These are phyloP conservation scores for Citrullus mucosospermus DNA, from an alignment of 306 rosid genomes.

Conservation along the genomic window DNA sequence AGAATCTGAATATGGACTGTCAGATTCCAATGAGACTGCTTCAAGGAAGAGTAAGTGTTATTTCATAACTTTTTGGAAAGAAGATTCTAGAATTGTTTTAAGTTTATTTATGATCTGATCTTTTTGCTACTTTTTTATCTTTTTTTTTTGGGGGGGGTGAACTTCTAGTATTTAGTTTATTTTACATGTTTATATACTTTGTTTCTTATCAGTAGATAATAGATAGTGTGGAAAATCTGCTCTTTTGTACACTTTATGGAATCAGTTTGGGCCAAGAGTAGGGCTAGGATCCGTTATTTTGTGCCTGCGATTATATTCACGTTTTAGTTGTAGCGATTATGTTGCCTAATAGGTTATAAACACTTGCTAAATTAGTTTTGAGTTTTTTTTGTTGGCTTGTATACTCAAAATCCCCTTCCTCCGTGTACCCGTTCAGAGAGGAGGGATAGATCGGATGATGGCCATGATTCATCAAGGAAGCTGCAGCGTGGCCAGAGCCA, in stretches of 20 bases:
- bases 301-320: not conserved
- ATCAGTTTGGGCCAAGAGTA: not conserved
- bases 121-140: not conserved
- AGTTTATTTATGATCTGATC: not conserved
- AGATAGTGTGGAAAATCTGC: not conserved
- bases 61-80: not conserved
- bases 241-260: not conserved
- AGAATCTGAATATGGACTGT: constrained; percentile 66
- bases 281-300: not conserved
- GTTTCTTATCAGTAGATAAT: not conserved
- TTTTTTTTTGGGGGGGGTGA: too few relatives aligned
- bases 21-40: constrained; percentile 59
- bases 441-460: constrained; percentile 47
- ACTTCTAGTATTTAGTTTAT: not conserved
- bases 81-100: not conserved
- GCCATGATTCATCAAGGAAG: constrained; percentile 50
- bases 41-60: constrained; percentile 59
- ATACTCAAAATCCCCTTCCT: not conserved
- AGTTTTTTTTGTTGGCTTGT: not conserved
- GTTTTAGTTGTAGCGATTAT: too few relatives aligned
- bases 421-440: constrained; percentile 43
- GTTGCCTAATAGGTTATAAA: not conserved
- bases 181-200: not conserved
- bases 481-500: constrained; percentile 62
- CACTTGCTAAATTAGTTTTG: not conserved